A percentile compares a stretch with the other conserved stretches of the same genome.
phyloP scores from a whole-genome alignment of 345 rosid species.

The Boechera retrofracta region DNA sequence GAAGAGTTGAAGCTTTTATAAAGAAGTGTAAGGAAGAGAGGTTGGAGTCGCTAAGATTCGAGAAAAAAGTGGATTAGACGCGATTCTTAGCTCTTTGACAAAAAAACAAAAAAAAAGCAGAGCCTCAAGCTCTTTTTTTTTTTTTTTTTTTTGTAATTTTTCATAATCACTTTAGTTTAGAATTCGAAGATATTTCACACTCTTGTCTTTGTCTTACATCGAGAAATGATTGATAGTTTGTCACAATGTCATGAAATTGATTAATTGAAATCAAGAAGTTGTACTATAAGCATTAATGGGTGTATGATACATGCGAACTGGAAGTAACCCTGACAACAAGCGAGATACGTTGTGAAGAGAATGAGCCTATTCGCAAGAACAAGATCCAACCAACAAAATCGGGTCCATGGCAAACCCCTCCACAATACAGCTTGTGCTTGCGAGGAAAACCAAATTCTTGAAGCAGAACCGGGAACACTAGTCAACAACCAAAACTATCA shows the following conservation, averaged over 20 bases:
- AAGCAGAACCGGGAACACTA: conserved; percentile 44
- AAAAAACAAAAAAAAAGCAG: too few relatives aligned
- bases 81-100: too few relatives aligned
- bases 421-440: conserved; percentile 44
- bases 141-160: too few relatives aligned
- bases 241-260: not conserved
- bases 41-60: conserved; percentile 61
- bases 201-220: too few relatives aligned
- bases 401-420: conserved; percentile 32
- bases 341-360: conserved; percentile 64
- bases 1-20: conserved; percentile 80
- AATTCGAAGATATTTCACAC: too few relatives aligned
- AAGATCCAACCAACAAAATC: conserved; percentile 35
- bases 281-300: not conserved
- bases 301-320: conserved; percentile 68
- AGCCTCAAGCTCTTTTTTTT: too few relatives aligned
- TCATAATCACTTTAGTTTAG: too few relatives aligned
- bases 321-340: conserved; percentile 76
- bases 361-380: conserved; percentile 41
- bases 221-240: too few relatives aligned
- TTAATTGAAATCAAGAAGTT: not conserved
- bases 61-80: conserved; percentile 1
- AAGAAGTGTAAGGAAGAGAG: conserved; percentile 76
- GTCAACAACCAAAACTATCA: too few relatives aligned
- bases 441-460: conserved; percentile 52